A percentile compares a stretch with the other conserved stretches of the same genome.
phyloP scores from a whole-genome alignment of 345 rosid genomes.

The Capsella bursapastoris region DNA sequence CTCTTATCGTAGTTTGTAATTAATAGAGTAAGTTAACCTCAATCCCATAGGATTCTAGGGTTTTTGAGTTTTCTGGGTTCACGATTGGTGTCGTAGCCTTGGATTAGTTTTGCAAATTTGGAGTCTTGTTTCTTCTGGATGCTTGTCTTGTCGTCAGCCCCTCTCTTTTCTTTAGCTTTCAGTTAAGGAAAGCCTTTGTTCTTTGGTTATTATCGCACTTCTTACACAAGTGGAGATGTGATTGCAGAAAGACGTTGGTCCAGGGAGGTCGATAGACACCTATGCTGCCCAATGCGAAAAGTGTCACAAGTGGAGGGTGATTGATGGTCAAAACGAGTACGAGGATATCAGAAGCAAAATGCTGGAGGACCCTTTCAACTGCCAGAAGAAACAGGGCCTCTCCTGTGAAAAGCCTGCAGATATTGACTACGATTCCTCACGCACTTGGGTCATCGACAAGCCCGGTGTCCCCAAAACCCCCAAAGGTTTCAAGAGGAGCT shows the following conservation, averaged over 20 bases:
- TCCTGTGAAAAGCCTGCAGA: slow-evolving; percentile 76
- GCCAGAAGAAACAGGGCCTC: slow-evolving; percentile 53
- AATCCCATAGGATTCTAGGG: slow-evolving; percentile 10
- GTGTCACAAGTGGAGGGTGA: slow-evolving; percentile 82
- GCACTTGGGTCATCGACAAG: slow-evolving; percentile 86
- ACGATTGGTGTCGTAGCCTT: neutral
- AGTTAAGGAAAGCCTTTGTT: too few relatives aligned
- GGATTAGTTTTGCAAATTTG: neutral
- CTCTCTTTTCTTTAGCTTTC: neutral
- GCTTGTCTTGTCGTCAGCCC: neutral
- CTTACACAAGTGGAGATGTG: neutral
- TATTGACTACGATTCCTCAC: slow-evolving; percentile 61
- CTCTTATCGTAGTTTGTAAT: neutral
- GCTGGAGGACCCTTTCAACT: slow-evolving; percentile 53
- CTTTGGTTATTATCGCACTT: neutral
- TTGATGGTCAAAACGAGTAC: slow-evolving; percentile 61
- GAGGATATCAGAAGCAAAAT: slow-evolving; percentile 78
- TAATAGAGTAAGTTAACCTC: neutral
- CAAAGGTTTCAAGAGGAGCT: slow-evolving; percentile 73
- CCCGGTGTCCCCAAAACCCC: slow-evolving; percentile 91
- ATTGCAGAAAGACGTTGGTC: slow-evolving; percentile 25
- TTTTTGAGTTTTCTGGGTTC: neutral
- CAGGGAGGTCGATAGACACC: slow-evolving; percentile 56
- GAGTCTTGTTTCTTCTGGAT: neutral
- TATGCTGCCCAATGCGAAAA: slow-evolving; percentile 80